Percentiles rank a stretch among this genome's conserved stretches.
Evolutionary conservation across 2,329 filamentous ascomycete species (phyloP).

Genomic region (Alternaria sp.): DNA sequence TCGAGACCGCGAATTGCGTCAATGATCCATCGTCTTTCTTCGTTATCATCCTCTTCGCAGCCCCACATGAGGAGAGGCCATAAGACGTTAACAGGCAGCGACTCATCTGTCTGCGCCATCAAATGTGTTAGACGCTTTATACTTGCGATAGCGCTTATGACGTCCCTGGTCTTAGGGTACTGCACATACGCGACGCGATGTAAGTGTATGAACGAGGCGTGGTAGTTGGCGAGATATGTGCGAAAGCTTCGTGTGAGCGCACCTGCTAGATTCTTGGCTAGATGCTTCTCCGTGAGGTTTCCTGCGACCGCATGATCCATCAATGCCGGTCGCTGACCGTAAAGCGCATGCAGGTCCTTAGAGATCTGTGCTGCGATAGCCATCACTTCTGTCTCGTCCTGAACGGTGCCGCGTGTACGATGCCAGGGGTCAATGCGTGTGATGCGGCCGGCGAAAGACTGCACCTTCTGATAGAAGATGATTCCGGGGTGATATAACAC

Average conservation of each 20-base stretch:
- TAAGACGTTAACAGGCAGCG: constrained; percentile 64
- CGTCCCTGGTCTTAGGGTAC: constrained; percentile 62
- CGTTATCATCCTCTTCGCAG: constrained; percentile 61
- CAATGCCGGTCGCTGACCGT: constrained; percentile 60
- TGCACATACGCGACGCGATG: constrained; percentile 66
- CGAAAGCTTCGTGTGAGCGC: constrained; percentile 63
- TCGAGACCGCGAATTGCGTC: constrained; percentile 56
- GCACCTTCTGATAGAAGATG: constrained; percentile 66
- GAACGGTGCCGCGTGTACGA: constrained; percentile 63
- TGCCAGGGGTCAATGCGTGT: constrained; percentile 66
- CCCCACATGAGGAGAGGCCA: constrained; percentile 67
- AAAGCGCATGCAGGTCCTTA: constrained; percentile 60
- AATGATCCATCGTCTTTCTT: constrained; percentile 62
- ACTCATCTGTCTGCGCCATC: constrained; percentile 56
- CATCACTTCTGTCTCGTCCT: constrained; percentile 68
- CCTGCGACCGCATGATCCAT: constrained; percentile 66
- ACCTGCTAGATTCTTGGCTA: constrained; percentile 60
- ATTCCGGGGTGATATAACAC: constrained; percentile 64
- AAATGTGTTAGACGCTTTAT: constrained; percentile 59
- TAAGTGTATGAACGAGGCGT: constrained; percentile 64
- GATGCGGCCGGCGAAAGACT: constrained; percentile 65
- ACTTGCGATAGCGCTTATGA: constrained; percentile 57
- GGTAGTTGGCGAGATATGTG: constrained; percentile 65
- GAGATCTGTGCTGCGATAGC: constrained; percentile 61
- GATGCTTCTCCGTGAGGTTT: constrained; percentile 58